Percentiles rank a stretch among this genome's conserved stretches.
These are phyloP conservation scores for Leavenworthia alabamica DNA, from an alignment of 345 rosid species.

Conservation along the genomic window DNA sequence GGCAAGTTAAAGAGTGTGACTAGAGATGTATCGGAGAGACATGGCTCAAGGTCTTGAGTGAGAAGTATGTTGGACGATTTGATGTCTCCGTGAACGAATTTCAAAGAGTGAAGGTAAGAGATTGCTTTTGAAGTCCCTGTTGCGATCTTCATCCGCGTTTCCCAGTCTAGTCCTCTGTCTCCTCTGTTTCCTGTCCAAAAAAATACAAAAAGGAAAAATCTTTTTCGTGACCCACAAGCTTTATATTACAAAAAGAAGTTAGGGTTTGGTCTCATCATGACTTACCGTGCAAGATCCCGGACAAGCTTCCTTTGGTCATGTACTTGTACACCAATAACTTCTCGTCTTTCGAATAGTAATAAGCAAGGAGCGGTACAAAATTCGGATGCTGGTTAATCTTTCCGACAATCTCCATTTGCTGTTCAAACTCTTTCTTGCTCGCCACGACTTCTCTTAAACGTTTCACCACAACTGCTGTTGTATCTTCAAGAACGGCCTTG, in stretches of 20 bases:
- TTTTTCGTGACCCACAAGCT: constrained; percentile 1
- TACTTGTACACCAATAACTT: constrained; percentile 61
- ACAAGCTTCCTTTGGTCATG: constrained; percentile 64
- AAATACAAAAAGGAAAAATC: neutral
- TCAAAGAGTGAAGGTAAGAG: constrained; percentile 50
- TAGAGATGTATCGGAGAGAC: constrained; percentile 58
- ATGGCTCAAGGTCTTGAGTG: constrained; percentile 49
- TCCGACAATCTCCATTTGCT: constrained; percentile 65
- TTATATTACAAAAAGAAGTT: neutral
- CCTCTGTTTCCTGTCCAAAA: constrained; percentile 37
- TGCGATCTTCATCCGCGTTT: constrained; percentile 56
- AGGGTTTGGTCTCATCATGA: neutral
- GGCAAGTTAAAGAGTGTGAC: constrained; percentile 52
- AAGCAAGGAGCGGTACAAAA: constrained; percentile 58
- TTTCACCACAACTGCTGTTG: constrained; percentile 71
- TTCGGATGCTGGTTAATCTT: constrained; percentile 51
- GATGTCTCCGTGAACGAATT: constrained; percentile 64
- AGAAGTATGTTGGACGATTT: constrained; percentile 69
- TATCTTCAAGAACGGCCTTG: constrained; percentile 71
- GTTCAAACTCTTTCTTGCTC: constrained; percentile 72
- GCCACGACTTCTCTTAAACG: constrained; percentile 70
- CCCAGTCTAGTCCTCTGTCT: constrained; percentile 54
- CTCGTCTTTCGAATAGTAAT: no score
- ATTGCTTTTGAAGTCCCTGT: constrained; percentile 61
- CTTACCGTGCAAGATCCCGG: constrained; percentile 55